Base-by-base conservation (phyloP, 768 basidiomycete species). In the Strobilomyces confusus region DNA sequence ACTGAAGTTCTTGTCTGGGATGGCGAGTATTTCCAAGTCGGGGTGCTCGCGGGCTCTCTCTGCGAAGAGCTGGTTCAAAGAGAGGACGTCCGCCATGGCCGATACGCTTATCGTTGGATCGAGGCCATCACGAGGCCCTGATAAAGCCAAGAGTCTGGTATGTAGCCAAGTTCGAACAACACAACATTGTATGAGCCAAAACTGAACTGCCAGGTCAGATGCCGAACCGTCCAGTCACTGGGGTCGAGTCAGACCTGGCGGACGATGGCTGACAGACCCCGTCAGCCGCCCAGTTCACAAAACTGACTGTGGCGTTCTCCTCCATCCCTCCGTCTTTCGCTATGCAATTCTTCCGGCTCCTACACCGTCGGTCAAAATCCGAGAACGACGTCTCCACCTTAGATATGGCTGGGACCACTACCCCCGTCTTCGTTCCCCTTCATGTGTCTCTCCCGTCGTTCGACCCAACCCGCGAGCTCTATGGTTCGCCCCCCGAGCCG, bases 281-380 rank as follows among this genome's bases (percentile, higher is more conserved):
- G 62, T 63, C 62, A 63, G 62, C 62, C 62, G 36, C 62, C 25
- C 6, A n/a, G n/a, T 11, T 14, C 47, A 56, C 64, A 63, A 64
- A 64, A 52, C 29, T 33, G 54, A 38, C 49, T 50, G 44, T 33
- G 30, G 14, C 5, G 6, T 29, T 20, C 2, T 11, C 8, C 36
- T 23, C 5, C 8, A 15, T 23, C 34, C 44, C 36, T 6, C 25
- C 20, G 9, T 17, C 26, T 20, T 25, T 46, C 45, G 50, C 46
- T 53, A 80, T 80, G 79, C 74, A 72, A 6, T 76, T 79, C 60
- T 77, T 78, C 70, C 69, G 68, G 56, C 67, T 78, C 25, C 74
- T 77, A 23, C 75, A 80, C 57, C 76, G 77, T 60, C 74, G 71
- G 54, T 70, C 77, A 49, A 77, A 72, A 62, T 80, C 79, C 19